Base-by-base conservation (phyloP, 2,329 filamentous ascomycete genomes). In the Ceratocystis huliohia region DNA sequence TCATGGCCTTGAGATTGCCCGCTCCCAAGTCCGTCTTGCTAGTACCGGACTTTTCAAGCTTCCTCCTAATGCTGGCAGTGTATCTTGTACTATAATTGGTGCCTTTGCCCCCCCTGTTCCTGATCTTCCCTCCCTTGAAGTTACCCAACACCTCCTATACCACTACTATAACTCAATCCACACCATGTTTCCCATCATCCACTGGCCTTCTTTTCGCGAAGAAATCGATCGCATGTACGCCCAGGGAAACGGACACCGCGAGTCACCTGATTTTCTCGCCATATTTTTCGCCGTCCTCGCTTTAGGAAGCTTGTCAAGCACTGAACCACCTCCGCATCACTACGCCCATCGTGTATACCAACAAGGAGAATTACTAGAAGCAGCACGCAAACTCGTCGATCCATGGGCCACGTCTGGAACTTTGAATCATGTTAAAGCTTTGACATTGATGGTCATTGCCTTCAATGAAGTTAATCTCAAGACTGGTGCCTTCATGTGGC, bases 381-480 rank as follows among this genome's bases (percentile, higher is more conserved):
- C 83, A 4, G 85, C 89, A 7, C 83, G 85, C 66, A 81, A 80
- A 64, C 79, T 88, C 63, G 83, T 91, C 63, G 89, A 96, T 73
- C 86, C 89, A 0, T 96, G 91, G 88, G 85, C 85, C 69, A 88
- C 96, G 71, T 84, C 88, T 44, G 84, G 88, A 70, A 84, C 83
- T 1, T 79, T 96, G 25, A 88, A 95, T 70, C 84, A 92, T 72
- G 89, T 85, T 1, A 83, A 90, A 64, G 80, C 86, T 0, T 80
- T 88, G 13, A 79, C 94, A 28, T 79, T 97, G 20, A 82, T 88
- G 59, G 87, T 88, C 68, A 82, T 96, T 28, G 95, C 88, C 70
- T 82, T 96, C 48, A 86, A 87, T 70, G 94, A 97, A 76, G 85
- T 88, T 76, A 96, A 96, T 72, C 78, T 91, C 63, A 91, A 88